Percentiles rank a stretch among this genome's conserved stretches.
phyloP scores from a whole-genome alignment of 108 stramenopile species.

The Pelagomonas calceolata region DNA sequence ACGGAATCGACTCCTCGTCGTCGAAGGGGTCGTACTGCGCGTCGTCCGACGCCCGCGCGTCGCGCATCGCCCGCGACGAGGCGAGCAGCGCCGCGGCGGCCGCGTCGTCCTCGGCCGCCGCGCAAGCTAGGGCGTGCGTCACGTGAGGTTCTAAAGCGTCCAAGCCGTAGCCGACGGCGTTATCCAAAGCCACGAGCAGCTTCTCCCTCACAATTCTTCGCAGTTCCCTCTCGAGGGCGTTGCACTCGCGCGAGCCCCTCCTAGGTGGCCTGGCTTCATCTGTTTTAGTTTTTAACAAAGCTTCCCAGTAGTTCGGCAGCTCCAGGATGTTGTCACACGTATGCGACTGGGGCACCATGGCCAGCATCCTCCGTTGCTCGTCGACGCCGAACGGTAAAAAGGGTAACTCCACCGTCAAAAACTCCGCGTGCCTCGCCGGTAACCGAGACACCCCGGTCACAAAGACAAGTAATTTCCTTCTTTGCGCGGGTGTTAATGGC shows the following conservation, averaged over 20 bases:
- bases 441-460: constrained; percentile 25
- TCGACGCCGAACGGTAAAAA: constrained; percentile 19
- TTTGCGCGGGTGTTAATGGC: constrained; percentile 5
- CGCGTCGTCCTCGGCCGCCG: background rate
- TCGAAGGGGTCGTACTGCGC: background rate
- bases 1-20: background rate
- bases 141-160: constrained; percentile 10
- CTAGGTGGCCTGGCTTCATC: background rate
- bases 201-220: constrained; percentile 7
- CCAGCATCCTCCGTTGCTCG: constrained; percentile 15
- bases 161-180: constrained; percentile 20
- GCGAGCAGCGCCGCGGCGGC: background rate
- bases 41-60: background rate
- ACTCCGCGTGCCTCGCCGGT: constrained; percentile 21
- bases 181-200: constrained; percentile 15
- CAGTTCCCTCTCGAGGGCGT: constrained; percentile 5
- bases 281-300: constrained; percentile 7
- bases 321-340: constrained; percentile 36
- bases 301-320: constrained; percentile 35
- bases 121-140: background rate
- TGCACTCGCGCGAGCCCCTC: background rate
- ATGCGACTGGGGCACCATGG: constrained; percentile 27
- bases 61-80: background rate
- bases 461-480: constrained; percentile 20
- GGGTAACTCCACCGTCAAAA: constrained; percentile 26